Conservation (phyloP, 495 filamentous ascomycete genomes). For the Aspergillus heteromorphus region DNA sequence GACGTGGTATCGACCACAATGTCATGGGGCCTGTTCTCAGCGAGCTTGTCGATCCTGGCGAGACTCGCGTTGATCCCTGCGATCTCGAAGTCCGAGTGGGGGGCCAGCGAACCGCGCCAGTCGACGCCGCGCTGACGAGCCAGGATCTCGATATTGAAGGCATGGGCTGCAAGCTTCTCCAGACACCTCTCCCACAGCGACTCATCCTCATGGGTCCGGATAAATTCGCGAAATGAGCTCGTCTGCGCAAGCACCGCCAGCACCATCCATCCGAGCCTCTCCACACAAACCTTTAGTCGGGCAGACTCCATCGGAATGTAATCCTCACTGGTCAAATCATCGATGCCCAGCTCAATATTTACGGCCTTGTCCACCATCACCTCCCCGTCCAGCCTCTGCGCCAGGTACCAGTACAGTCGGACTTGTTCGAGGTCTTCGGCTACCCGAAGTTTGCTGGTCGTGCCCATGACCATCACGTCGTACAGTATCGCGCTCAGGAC, state of each 20-base stretch:
- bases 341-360: too few species aligned
- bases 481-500: too few species aligned
- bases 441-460: too few species aligned
- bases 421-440: too few species aligned
- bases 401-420: too few species aligned
- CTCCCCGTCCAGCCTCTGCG: too few species aligned
- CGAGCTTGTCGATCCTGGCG: constrained; percentile 6
- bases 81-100: constrained; percentile 6
- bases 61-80: constrained; percentile 3
- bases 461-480: too few species aligned
- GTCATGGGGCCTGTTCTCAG: constrained; percentile 19
- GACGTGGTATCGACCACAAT: constrained; percentile 8
- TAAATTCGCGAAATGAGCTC: background rate
- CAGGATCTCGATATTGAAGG: constrained; percentile 27
- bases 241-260: constrained; percentile 26
- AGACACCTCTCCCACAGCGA: constrained; percentile 18
- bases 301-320: background rate
- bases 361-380: too few species aligned
- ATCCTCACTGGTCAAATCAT: background rate
- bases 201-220: background rate
- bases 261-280: constrained; percentile 26
- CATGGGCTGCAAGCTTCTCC: constrained; percentile 14
- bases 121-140: constrained; percentile 24
- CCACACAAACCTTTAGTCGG: constrained; percentile 4
- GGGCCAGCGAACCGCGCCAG: constrained; percentile 22